Conservation (phyloP, 208 protist species). For the Leishmania major region DNA sequence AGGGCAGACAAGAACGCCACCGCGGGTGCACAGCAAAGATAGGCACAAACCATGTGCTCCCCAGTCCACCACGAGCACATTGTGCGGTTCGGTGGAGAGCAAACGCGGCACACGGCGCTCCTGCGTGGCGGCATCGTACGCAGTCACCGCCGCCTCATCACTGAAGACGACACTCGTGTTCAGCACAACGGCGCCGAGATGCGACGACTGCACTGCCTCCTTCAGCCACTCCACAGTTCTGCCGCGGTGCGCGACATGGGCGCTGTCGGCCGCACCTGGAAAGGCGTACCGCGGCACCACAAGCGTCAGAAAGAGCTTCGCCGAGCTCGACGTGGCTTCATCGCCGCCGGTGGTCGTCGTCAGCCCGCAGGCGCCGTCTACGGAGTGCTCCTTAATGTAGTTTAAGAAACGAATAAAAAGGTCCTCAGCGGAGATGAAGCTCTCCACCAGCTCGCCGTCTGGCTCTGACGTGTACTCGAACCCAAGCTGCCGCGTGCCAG, state of each 20-base stretch:
- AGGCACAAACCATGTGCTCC: slow-evolving; percentile 72
- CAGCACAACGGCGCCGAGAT: slow-evolving; percentile 52
- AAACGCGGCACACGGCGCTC: slow-evolving; percentile 33
- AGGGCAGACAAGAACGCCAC: slow-evolving; percentile 54
- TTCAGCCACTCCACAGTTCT: slow-evolving; percentile 58
- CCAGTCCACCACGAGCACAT: slow-evolving; percentile 86
- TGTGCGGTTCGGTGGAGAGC: slow-evolving; percentile 22
- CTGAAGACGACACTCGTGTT: slow-evolving; percentile 66
- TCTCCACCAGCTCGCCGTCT: slow-evolving; percentile 33
- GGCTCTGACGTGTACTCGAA: slow-evolving; percentile 48
- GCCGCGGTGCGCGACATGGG: slow-evolving; percentile 6
- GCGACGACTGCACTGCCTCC: slow-evolving; percentile 67
- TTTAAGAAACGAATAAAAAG: slow-evolving; percentile 84
- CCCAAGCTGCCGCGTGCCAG: slow-evolving; percentile 37
- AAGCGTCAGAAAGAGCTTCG: slow-evolving; percentile 67
- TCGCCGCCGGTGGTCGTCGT: slow-evolving; percentile 15
- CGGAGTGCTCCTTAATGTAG: slow-evolving; percentile 79
- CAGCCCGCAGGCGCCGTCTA: slow-evolving; percentile 80
- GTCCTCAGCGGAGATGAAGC: slow-evolving; percentile 68
- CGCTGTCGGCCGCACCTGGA: slow-evolving; percentile 24
- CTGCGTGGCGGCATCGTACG: slow-evolving; percentile 47
- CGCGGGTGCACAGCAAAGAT: slow-evolving; percentile 45
- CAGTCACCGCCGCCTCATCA: slow-evolving; percentile 71
- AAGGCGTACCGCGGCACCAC: slow-evolving; percentile 83
- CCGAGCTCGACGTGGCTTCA: neutral